Evolutionary conservation across 148 eudicot genomes (phyloP).

Genomic region (Chenopodium berlandieri): DNA sequence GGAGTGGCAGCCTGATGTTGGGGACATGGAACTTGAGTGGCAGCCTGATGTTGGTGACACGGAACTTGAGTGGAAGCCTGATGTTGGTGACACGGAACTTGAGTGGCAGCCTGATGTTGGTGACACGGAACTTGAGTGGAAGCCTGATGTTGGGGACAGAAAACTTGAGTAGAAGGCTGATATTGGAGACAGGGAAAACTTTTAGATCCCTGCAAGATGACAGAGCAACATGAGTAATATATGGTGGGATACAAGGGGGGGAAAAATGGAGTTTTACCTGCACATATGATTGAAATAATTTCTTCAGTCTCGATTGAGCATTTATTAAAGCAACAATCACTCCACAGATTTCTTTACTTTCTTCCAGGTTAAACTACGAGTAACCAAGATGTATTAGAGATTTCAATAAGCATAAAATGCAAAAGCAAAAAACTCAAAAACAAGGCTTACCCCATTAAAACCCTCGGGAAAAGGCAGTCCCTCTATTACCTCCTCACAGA

Average conservation of each 20-base stretch:
- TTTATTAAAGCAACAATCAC: not conserved
- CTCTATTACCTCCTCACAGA: not conserved
- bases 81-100: too few relatives aligned
- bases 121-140: too few relatives aligned
- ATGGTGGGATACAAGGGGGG: not conserved
- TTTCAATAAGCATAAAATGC: not conserved
- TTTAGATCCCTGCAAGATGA: not conserved
- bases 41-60: not conserved
- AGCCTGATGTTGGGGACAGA: too few relatives aligned
- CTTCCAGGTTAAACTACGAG: not conserved
- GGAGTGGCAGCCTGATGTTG: not conserved
- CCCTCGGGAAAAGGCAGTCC: constrained; percentile 4
- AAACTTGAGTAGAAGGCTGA: not conserved
- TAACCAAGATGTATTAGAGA: not conserved
- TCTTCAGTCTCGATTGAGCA: not conserved
- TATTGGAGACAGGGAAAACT: not conserved
- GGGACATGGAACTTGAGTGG: not conserved
- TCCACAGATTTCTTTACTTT: not conserved
- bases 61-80: not conserved
- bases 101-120: too few relatives aligned
- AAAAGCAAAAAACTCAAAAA: not conserved
- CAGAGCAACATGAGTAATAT: not conserved
- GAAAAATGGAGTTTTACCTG: not conserved
- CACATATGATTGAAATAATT: not conserved
- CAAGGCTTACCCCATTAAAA: not conserved